Conservation (phyloP, 805 yeast genomes). For the Saccharomycopsis schoenii region DNA sequence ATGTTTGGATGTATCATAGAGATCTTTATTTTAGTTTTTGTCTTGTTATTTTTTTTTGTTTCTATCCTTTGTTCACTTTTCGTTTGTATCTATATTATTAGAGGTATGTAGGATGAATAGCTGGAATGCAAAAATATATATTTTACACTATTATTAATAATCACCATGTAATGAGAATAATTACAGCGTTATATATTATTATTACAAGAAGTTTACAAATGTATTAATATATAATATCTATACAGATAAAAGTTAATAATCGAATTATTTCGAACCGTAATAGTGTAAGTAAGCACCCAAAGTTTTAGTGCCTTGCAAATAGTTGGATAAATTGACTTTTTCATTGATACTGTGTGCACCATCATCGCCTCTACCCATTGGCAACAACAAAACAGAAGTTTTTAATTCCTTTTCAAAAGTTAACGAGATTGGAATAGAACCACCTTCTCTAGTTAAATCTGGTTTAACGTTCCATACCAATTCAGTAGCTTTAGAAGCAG, state of each 20-base stretch:
- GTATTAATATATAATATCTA: not conserved
- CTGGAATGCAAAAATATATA: not conserved
- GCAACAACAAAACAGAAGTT: constrained; percentile 79
- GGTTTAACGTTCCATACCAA: constrained; percentile 93
- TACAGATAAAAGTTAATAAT: not conserved
- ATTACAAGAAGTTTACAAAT: not conserved
- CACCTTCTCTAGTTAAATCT: constrained; percentile 97
- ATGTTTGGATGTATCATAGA: not conserved
- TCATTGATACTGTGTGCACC: constrained; percentile 99
- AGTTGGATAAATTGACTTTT: constrained; percentile 80
- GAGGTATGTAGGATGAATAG: not conserved
- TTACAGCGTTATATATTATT: not conserved
- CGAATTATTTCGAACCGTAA: constrained; percentile 38
- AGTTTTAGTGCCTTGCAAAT: constrained; percentile 88
- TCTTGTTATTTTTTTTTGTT: not conserved
- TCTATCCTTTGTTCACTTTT: not conserved
- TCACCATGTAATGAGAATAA: not conserved
- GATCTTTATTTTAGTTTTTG: not conserved
- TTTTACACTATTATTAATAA: not conserved
- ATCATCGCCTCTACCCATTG: constrained; percentile 98
- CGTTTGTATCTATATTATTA: not conserved
- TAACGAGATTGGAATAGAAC: constrained; percentile 94
- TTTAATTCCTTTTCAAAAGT: constrained; percentile 84
- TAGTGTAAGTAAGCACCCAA: constrained; percentile 90
- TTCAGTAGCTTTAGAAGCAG: constrained; percentile 91